phyloP scores from a whole-genome alignment of 2,329 filamentous ascomycete species.

The Graphium sp. region DNA sequence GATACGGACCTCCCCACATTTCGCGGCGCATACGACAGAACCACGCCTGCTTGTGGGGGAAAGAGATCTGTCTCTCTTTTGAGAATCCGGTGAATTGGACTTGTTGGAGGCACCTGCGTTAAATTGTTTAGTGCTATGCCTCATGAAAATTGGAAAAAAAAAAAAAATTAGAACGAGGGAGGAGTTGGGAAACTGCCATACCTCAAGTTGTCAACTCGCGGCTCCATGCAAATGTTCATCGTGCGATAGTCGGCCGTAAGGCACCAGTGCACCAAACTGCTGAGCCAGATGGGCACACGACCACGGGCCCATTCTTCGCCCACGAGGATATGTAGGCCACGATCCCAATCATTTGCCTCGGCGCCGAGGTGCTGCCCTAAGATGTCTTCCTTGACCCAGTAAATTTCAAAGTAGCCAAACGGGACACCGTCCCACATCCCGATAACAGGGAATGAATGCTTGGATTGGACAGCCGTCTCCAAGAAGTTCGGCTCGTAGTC shows the following conservation, averaged over 20 bases:
- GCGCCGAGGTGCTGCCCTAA: slow-evolving; percentile 53
- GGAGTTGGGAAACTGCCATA: slow-evolving; percentile 26
- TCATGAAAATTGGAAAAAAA: neutral
- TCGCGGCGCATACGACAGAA: slow-evolving; percentile 68
- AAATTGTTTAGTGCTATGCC: slow-evolving; percentile 1
- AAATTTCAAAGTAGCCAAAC: slow-evolving; percentile 95
- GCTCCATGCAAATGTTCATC: slow-evolving; percentile 71
- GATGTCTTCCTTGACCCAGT: slow-evolving; percentile 90
- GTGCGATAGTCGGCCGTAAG: slow-evolving; percentile 66
- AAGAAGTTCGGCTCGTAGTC: slow-evolving; percentile 51
- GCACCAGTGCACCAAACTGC: slow-evolving; percentile 73
- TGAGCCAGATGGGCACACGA: slow-evolving; percentile 67
- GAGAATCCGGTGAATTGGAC: slow-evolving; percentile 63
- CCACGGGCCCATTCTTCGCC: slow-evolving; percentile 88
- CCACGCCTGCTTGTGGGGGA: slow-evolving; percentile 87
- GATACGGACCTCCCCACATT: slow-evolving; percentile 54
- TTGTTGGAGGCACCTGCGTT: slow-evolving; percentile 30
- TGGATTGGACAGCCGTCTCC: slow-evolving; percentile 40
- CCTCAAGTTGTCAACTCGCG: slow-evolving; percentile 81
- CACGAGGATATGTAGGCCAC: slow-evolving; percentile 75
- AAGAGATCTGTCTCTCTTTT: slow-evolving; percentile 70
- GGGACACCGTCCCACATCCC: slow-evolving; percentile 89
- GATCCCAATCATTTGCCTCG: slow-evolving; percentile 61
- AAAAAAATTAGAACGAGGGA: too few species aligned
- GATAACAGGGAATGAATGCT: slow-evolving; percentile 78